Evolutionary conservation across 1,284 basidiomycete species (phyloP).

Genomic region (Testicularia cyperi): DNA sequence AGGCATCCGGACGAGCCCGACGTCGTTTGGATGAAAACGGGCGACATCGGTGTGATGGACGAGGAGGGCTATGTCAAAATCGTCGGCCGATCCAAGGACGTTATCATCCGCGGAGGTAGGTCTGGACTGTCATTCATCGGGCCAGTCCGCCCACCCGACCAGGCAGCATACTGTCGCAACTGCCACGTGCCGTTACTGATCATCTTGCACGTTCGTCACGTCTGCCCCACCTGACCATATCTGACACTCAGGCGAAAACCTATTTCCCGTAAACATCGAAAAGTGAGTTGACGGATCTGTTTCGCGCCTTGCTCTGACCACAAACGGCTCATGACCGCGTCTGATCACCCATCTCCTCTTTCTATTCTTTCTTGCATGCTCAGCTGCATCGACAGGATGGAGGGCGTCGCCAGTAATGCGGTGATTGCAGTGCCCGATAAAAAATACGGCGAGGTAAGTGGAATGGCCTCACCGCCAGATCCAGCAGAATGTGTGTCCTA

Average conservation of each 20-base stretch:
- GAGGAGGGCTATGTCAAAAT: slow-evolving; percentile 76
- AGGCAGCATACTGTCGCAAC: slow-evolving; percentile 2
- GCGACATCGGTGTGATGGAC: slow-evolving; percentile 79
- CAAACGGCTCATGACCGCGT: too few species aligned
- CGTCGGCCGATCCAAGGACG: slow-evolving; percentile 73
- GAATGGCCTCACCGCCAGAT: too few species aligned
- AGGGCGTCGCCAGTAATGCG: slow-evolving; percentile 72
- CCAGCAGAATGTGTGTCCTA: too few species aligned
- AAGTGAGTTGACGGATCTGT: too few species aligned
- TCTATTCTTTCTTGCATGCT: background rate
- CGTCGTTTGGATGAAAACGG: slow-evolving; percentile 79
- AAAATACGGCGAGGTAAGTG: slow-evolving; percentile 55
- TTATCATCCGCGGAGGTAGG: slow-evolving; percentile 86
- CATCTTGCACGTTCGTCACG: background rate
- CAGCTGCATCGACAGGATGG: slow-evolving; percentile 67
- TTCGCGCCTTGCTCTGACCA: too few species aligned
- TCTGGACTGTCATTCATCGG: too few species aligned
- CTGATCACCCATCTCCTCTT: too few species aligned
- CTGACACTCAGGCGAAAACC: slow-evolving; percentile 42
- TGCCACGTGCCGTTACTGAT: too few species aligned
- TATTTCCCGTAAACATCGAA: slow-evolving; percentile 83
- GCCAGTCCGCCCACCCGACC: background rate
- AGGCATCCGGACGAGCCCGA: slow-evolving; percentile 61
- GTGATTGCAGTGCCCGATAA: slow-evolving; percentile 73
- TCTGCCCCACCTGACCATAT: background rate